Conservation (phyloP, 768 basidiomycete species). For the Kwoniella shandongensis region DNA sequence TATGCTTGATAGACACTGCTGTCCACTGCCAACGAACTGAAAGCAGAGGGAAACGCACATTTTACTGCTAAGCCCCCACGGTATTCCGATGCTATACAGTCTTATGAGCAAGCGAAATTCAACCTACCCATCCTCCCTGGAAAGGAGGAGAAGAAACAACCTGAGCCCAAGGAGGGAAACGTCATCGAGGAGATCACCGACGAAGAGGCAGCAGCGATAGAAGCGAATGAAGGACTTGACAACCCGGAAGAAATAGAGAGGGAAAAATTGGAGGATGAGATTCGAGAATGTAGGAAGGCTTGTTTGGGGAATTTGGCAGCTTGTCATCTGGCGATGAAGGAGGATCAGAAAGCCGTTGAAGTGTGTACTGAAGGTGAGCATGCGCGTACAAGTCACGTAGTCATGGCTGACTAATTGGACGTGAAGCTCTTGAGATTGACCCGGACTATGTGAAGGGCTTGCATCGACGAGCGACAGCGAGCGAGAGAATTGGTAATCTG, state of each 20-base stretch:
- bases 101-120: constrained; percentile 70
- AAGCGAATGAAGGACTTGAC: constrained; percentile 19
- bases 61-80: constrained; percentile 61
- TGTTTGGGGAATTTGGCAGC: constrained; percentile 86
- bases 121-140: constrained; percentile 59
- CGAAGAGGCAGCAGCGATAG: constrained; percentile 43
- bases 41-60: constrained; percentile 70
- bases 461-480: constrained; percentile 81
- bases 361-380: constrained; percentile 71
- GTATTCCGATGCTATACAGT: constrained; percentile 70
- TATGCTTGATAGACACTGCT: constrained; percentile 56
- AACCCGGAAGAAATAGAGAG: constrained; percentile 30
- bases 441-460: constrained; percentile 82
- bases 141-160: not conserved
- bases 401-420: constrained; percentile 1
- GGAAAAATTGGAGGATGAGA: constrained; percentile 57
- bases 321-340: constrained; percentile 73
- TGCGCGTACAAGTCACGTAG: constrained; percentile 24
- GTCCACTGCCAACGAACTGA: constrained; percentile 63
- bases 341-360: constrained; percentile 74
- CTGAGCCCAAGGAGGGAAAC: constrained; percentile 1
- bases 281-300: constrained; percentile 66
- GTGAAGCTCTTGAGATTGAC: constrained; percentile 76
- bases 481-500: constrained; percentile 79
- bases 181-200: constrained; percentile 50